Conservation (phyloP, 768 basidiomycete species). For the Russula sp. region DNA sequence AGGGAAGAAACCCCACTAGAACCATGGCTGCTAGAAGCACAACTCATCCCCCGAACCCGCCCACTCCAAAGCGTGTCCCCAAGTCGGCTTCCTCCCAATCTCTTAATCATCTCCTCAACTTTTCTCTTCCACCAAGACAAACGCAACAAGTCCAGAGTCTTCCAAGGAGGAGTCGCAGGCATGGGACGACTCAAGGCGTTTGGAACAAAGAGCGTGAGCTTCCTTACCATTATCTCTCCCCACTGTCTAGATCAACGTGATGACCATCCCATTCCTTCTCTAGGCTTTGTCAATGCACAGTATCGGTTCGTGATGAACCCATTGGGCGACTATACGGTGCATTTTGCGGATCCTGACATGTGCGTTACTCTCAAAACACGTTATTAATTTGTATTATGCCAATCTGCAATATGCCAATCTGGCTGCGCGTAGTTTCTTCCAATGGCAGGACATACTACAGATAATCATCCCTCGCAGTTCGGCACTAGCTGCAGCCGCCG, state of each 20-base stretch:
- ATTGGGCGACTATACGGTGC: conserved; percentile 83
- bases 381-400: conserved; percentile 18
- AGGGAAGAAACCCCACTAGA: conserved; percentile 38
- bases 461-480: conserved; percentile 85
- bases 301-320: conserved; percentile 96
- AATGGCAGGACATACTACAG: conserved; percentile 94
- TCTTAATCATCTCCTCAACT: conserved; percentile 86
- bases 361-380: conserved; percentile 33
- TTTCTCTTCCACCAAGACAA: conserved; percentile 85
- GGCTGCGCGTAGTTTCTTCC: conserved; percentile 60
- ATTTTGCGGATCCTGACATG: conserved; percentile 98
- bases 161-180: conserved; percentile 71
- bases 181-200: conserved; percentile 51
- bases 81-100: conserved; percentile 66
- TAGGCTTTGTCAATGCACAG: conserved; percentile 93
- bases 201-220: conserved; percentile 92
- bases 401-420: conserved; percentile 7
- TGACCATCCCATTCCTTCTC: conserved; percentile 18
- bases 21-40: conserved; percentile 22
- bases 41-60: conserved; percentile 27
- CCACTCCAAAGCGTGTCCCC: conserved; percentile 48
- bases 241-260: background rate
- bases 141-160: conserved; percentile 45
- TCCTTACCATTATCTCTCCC: background rate
- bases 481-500: conserved; percentile 54